Evolutionary conservation across 1,284 basidiomycete genomes (phyloP).

Genomic region (Vanrija pseudolonga): DNA sequence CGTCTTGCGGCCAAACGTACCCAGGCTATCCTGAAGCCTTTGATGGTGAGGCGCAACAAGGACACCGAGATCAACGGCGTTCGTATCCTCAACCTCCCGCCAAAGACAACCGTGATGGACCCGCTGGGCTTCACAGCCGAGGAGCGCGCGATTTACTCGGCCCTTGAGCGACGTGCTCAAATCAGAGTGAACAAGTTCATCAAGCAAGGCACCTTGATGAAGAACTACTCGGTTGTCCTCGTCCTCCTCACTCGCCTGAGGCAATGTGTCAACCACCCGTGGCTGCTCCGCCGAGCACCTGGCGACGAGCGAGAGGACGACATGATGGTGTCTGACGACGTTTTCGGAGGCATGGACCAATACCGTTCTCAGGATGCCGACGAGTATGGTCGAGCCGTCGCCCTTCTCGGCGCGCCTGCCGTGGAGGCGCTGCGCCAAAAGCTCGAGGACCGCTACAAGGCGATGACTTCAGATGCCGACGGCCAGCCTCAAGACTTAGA

Average conservation of each 20-base stretch:
- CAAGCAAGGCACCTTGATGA: conserved; percentile 43
- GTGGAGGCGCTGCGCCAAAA: conserved; percentile 27
- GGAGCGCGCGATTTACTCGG: conserved; percentile 46
- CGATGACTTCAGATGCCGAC: conserved; percentile 1
- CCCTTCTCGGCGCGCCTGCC: conserved; percentile 19
- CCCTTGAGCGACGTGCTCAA: conserved; percentile 38
- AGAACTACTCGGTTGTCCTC: conserved; percentile 40
- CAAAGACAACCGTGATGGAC: conserved; percentile 33
- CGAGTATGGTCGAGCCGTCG: conserved; percentile 30
- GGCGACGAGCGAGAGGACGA: conserved; percentile 27
- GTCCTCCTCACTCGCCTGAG: conserved; percentile 41
- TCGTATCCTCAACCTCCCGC: conserved; percentile 38
- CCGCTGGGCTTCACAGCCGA: conserved; percentile 40
- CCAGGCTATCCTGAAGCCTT: conserved; percentile 38
- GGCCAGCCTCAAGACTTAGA: conserved; percentile 13
- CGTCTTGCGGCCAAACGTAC: conserved; percentile 38
- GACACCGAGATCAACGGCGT: conserved; percentile 44
- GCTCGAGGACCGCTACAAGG: conserved; percentile 28
- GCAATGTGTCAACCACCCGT: conserved; percentile 40
- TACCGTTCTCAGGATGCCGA: conserved; percentile 21
- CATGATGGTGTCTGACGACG: conserved; percentile 35
- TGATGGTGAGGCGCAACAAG: conserved; percentile 43
- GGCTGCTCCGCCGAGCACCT: conserved; percentile 36
- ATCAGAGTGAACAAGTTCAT: conserved; percentile 47
- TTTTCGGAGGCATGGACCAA: conserved; percentile 19